Percentiles rank a stretch among this genome's conserved stretches.
Evolutionary conservation across 495 filamentous ascomycete species (phyloP).

Genomic region (Xylaria cubensis): DNA sequence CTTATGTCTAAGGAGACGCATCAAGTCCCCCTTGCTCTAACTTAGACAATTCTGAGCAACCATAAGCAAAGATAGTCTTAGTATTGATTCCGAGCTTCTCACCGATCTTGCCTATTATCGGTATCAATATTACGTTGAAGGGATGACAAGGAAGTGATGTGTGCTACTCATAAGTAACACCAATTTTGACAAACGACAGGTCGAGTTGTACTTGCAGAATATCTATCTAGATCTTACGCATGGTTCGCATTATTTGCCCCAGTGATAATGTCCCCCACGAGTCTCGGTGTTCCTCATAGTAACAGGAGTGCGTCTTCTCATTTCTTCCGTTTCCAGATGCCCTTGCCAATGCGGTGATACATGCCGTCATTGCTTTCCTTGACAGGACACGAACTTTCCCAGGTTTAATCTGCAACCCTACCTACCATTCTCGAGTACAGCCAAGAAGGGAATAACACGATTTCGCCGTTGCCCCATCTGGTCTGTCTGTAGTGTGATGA

Average conservation of each 20-base stretch:
- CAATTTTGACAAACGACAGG: background rate
- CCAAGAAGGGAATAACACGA: slow-evolving; percentile 21
- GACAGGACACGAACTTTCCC: slow-evolving; percentile 16
- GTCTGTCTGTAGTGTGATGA: slow-evolving; percentile 2
- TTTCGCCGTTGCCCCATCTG: slow-evolving; percentile 19
- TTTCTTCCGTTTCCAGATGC: slow-evolving; percentile 11
- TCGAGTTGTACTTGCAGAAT: slow-evolving; percentile 1
- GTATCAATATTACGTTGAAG: background rate
- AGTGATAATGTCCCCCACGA: background rate
- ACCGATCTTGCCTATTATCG: background rate
- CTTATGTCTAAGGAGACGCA: background rate
- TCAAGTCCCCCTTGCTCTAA: slow-evolving; percentile 4
- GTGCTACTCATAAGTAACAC: slow-evolving; percentile 8
- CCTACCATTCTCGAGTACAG: slow-evolving; percentile 11
- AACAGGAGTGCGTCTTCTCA: background rate
- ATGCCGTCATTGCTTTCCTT: slow-evolving; percentile 27
- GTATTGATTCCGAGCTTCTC: background rate
- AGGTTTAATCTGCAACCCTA: slow-evolving; percentile 22
- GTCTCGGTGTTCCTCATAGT: background rate
- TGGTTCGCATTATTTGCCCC: background rate
- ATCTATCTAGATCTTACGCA: background rate
- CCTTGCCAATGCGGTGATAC: slow-evolving; percentile 20
- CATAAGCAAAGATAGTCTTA: slow-evolving; percentile 10
- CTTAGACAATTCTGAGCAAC: slow-evolving; percentile 3
- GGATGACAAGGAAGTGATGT: background rate